Base-by-base conservation (phyloP, 495 filamentous ascomycete genomes). In the Neohortaea acidophila region DNA sequence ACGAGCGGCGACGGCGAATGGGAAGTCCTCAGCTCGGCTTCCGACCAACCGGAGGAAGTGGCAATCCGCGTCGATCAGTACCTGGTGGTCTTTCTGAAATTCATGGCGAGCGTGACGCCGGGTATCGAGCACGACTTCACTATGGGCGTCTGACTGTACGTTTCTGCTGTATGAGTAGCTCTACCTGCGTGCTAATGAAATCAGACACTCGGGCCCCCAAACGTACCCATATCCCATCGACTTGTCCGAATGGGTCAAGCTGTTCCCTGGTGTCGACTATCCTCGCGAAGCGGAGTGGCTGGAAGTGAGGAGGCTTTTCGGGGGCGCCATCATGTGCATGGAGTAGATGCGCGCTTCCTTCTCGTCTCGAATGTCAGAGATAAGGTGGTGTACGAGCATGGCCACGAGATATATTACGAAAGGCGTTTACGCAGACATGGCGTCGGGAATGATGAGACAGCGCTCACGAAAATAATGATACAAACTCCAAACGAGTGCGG, bases 41-140 rank as follows among this genome's bases (percentile, higher is more conserved):
- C 74, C 36, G 60, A 59, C 2, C 67, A 73, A 33, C 82, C 89
- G 35, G 77, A 85, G 34, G 82, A 89, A 55, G 77, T 82, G 21
- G 86, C 86, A 1, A 94, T 93, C 44, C 69, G 91, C 12, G 91
- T 94, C 30, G 91, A 99, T 58, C 89, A 97, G 64, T 97, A 97
- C 55, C 61, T 97, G 45, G 83, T 97, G 18, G 91, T 97, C 2
- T 97, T 97, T 57, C 63, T 97, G 47, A 97, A 97, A 74, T 96
- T 97, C 59, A 91, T 96, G 69, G 85, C 89, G 10, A 86, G 81
- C 43, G 87, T 97, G 19, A 94, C 87, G 17, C 89, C 89, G 6
- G 84, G 84, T 11, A 94, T 97, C 56, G 89, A 96, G 63, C 82
- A 96, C 55, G 89, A 97, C 57, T 94, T 91, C 57, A 97, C 89